Base-by-base conservation (phyloP, 2,329 filamentous ascomycete species). In the Penicillium crustosum region DNA sequence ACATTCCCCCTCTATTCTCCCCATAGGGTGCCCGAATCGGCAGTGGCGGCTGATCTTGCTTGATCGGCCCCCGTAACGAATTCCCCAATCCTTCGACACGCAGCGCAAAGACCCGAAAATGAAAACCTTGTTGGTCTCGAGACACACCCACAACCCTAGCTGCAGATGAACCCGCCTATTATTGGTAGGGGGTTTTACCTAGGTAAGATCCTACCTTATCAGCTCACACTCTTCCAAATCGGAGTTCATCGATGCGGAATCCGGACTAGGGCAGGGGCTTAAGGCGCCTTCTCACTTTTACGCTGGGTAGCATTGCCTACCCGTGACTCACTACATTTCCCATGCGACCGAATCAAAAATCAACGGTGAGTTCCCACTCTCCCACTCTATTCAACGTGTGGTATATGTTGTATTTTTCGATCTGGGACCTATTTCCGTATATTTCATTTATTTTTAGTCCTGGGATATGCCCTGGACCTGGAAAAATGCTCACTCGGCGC, bases 41-140 rank as follows among this genome's bases (percentile, higher is more conserved):
- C 25, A 61, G 63, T 65, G 63, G 63, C 60, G 62, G 63, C 61
- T 59, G 61, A 64, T 65, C 61, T 55, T 36, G 29, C 49, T 48
- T 57, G 60, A 66, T 66, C 63, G 56, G 49, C 48, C 51, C 57
- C 50, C 27, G 41, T 58, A 31, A 38, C 21, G 42, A 45, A 61
- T 56, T 57, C 56, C 61, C 61, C 57, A 59, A 61, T 60, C 38
- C 53, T 55, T 56, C 57, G 41, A 54, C 49, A 51, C 42, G 39
- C 48, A 49, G 52, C 33, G 48, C 57, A 56, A 47, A 53, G 33
- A 51, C 39, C 29, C 41, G 23, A 44, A 33, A 12, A 42, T 5
- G 6, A 58, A 55, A 55, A 58, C 55, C 49, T 57, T 57, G 55
- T 53, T 48, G 50, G 55, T 49, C 55, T 54, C 25, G 51, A 55